phyloP scores from a whole-genome alignment of 352 stramenopile species.

The Pythium phragmitis region DNA sequence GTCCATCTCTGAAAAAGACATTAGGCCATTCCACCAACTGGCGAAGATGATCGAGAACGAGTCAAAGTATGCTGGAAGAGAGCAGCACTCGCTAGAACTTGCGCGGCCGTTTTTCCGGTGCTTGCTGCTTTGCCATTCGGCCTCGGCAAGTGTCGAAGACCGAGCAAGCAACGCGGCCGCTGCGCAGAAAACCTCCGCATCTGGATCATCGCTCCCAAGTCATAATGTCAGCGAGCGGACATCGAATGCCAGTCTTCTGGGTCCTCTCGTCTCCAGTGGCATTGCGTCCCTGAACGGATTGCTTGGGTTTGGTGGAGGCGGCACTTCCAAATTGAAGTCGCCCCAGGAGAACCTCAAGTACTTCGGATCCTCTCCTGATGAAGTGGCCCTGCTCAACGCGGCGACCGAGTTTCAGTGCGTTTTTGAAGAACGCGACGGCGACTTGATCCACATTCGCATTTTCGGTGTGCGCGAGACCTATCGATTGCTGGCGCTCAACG shows the following conservation, averaged over 20 bases:
- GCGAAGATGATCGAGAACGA: conserved; percentile 70
- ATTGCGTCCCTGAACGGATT: conserved; percentile 12
- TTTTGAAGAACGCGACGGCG: conserved; percentile 71
- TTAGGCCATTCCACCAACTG: conserved; percentile 63
- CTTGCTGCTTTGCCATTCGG: conserved; percentile 79
- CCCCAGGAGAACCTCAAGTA: conserved; percentile 34
- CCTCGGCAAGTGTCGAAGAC: conserved; percentile 59
- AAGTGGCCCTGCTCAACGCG: conserved; percentile 77
- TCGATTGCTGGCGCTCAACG: conserved; percentile 76
- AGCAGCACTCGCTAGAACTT: conserved; percentile 56
- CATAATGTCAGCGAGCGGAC: conserved; percentile 27
- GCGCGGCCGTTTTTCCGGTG: conserved; percentile 79
- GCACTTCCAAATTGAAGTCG: conserved; percentile 14
- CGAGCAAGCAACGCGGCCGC: neutral
- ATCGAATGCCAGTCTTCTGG: conserved; percentile 29
- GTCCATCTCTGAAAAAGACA: conserved; percentile 64
- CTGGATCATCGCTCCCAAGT: conserved; percentile 12
- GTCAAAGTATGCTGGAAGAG: conserved; percentile 42
- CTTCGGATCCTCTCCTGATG: conserved; percentile 80
- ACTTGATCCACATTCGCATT: conserved; percentile 74
- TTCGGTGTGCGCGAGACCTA: conserved; percentile 78
- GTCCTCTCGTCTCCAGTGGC: conserved; percentile 17
- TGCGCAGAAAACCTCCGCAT: conserved; percentile 6
- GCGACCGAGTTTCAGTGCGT: conserved; percentile 80
- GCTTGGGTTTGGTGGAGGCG: neutral